Evolutionary conservation across 352 stramenopile species (phyloP), one percentile per base, ranked within the genome.

Genomic region (Elongisporangium senticosum): DNA sequence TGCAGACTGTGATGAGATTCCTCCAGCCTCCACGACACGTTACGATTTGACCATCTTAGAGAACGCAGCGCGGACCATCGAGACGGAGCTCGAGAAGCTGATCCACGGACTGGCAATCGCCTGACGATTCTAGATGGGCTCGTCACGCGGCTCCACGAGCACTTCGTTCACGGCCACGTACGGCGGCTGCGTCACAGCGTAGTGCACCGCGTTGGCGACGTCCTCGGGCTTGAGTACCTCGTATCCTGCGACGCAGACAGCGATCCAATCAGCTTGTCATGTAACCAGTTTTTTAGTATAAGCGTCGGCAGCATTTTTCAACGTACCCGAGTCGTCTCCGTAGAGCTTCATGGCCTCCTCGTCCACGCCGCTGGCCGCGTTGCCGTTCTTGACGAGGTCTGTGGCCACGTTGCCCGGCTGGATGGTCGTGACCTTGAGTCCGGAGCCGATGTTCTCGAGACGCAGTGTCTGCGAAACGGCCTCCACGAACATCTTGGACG

Each of bases 401-500:
- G 90, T 98, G 15, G 77, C 83, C 20, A 96, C 89, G 62, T 97
- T 95, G 22, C 90, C 92, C 60, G 90, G 92, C 76, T 96, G 87
- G 64, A 98, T 96, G 37, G 73, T 90, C 21, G 91, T 97, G 21
- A 98, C 82, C 13, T 80, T 84, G 17, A 98, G 64, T 2, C 87
- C 89, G 26, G 83, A 93, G 54, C 81, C 88, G 33, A 94, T 64
- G 58, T 95, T 84, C 68, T 97, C 90, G 23, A 92, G 71, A 28
- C 89, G 81, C 50, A 96, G 68, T 10, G 77, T 71, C 71, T 97
- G 81, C 10, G 75, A 93, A 1, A 98, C 72, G 28, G 79, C 87
- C 65, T 98, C 90, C n/a, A 97, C 71, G 53, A 98, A 97, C 65
- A 90, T 90, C 65, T 98, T 97, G 26, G 87, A 95, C 48, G 82